Base-by-base conservation (phyloP, 2,329 filamentous ascomycete species). In the Penicillium sp. region DNA sequence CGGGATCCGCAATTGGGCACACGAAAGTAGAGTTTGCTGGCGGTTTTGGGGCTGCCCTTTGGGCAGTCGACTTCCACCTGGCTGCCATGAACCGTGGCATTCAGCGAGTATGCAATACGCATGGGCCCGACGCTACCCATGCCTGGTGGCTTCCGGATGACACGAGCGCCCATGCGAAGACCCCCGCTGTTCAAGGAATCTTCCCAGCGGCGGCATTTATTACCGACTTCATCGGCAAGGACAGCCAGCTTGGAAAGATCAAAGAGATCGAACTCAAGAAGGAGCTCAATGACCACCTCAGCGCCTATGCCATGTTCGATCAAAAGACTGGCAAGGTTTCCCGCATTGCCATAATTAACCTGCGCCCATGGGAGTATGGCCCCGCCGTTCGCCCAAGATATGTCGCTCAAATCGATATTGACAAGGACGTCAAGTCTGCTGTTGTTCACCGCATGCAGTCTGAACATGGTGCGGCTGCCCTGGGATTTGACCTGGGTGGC, bases 401-500 rank as follows among this genome's bases (percentile, higher is more conserved):
- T 19, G 52, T 52, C 10, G 42, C 37, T 14, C 46, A 56, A 7
- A 58, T 61, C 4, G 43, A 52, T 22, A 35, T 61, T 5, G 55
- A 43, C 13, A 45, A 52, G 22, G 37, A 14, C 4, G 14, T 37
- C n/a, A 43, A 57, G 14, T 53, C 55, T 13, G 48, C 57, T 6
- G 38, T 53, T 16, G 61, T 67, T 11, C 54, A 57, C 25, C 58
- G 62, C 5, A 51, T 65, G 43, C 63, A 56, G 19, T 60, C 66
- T 16, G 62, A 66, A 6, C 38, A 57, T 19, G 66, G 66, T 22
- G 57, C 61, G 13, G 49, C 53, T 19, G 66, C 62, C n/a, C 16
- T 53, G 19, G 61, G 61, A 40, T 67, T 70, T 52, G 72, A 74
- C 26, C 62, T 67, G 10, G 67, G 68, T 22, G 70, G 70, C 4